Conservation (phyloP, 352 stramenopile species). For the Pythium diclinum region DNA sequence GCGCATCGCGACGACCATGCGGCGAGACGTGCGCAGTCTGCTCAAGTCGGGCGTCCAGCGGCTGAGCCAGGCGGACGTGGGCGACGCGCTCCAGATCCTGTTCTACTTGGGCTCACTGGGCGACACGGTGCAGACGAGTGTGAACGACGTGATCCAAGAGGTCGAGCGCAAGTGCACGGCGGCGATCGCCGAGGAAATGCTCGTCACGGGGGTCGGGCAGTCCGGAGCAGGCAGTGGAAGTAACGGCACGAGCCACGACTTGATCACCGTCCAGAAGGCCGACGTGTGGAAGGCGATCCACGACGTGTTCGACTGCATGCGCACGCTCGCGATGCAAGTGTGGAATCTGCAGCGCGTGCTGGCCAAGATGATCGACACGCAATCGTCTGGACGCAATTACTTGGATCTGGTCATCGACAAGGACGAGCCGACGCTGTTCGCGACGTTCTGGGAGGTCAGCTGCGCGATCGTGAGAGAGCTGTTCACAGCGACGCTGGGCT, state of each 20-base stretch:
- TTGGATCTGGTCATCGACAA: constrained; percentile 65
- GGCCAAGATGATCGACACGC: constrained; percentile 63
- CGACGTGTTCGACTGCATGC: constrained; percentile 72
- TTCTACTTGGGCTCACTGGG: constrained; percentile 67
- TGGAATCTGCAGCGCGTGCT: constrained; percentile 88
- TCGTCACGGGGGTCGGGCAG: constrained; percentile 33
- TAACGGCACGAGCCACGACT: constrained; percentile 16
- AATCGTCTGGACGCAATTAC: constrained; percentile 43
- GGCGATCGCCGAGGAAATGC: constrained; percentile 61
- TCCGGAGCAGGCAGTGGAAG: constrained; percentile 15
- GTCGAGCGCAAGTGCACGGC: constrained; percentile 62
- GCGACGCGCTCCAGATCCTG: constrained; percentile 74
- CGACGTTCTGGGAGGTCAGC: constrained; percentile 84
- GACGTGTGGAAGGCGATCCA: constrained; percentile 82
- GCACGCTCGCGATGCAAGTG: constrained; percentile 67
- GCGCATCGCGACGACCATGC: constrained; percentile 44
- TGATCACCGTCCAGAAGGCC: constrained; percentile 49
- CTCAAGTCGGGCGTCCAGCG: constrained; percentile 50
- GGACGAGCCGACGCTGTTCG: constrained; percentile 78
- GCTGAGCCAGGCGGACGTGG: constrained; percentile 67
- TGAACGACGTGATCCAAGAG: constrained; percentile 84
- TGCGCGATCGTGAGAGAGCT: constrained; percentile 75
- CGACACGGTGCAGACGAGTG: constrained; percentile 61
- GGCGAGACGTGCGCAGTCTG: constrained; percentile 48
- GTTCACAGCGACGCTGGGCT: constrained; percentile 56